phyloP scores from a whole-genome alignment of 2,329 filamentous ascomycete genomes.

The Lecanicillium sp. region DNA sequence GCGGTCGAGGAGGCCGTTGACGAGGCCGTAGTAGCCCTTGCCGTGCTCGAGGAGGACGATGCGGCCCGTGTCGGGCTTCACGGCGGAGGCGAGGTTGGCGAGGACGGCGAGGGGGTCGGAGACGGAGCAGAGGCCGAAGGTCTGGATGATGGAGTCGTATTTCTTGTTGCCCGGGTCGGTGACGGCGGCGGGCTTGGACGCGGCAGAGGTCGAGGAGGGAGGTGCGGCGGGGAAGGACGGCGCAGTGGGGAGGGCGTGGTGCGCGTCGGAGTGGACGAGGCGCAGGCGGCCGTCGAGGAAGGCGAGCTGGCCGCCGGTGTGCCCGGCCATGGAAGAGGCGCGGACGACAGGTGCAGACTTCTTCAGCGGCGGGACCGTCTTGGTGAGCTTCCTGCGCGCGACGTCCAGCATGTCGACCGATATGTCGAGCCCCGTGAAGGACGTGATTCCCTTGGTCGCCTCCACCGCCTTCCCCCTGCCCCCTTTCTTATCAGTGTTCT shows the following conservation, averaged over 20 bases:
- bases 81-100: conserved; percentile 43
- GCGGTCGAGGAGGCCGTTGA: conserved; percentile 52
- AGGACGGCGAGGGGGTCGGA: conserved; percentile 49
- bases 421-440: conserved; percentile 58
- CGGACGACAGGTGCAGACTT: conserved; percentile 26
- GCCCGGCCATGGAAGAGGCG: conserved; percentile 28
- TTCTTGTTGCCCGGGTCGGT: not conserved
- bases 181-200: conserved; percentile 23
- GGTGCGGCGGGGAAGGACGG: conserved; percentile 32
- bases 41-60: conserved; percentile 60
- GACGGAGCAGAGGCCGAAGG: conserved; percentile 60
- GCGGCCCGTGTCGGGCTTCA: conserved; percentile 50
- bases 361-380: conserved; percentile 35
- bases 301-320: conserved; percentile 31
- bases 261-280: conserved; percentile 44
- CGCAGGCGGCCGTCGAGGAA: conserved; percentile 39
- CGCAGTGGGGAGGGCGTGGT: conserved; percentile 35
- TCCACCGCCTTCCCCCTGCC: too few species aligned
- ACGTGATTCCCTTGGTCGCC: conserved; percentile 33
- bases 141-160: conserved; percentile 60
- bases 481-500: not conserved
- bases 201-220: conserved; percentile 20
- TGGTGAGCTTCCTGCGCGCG: conserved; percentile 45
- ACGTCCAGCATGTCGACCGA: conserved; percentile 55
- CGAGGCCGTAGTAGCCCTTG: conserved; percentile 45